phyloP scores from a whole-genome alignment of 1,284 basidiomycete species.

The Vanrija sp. region DNA sequence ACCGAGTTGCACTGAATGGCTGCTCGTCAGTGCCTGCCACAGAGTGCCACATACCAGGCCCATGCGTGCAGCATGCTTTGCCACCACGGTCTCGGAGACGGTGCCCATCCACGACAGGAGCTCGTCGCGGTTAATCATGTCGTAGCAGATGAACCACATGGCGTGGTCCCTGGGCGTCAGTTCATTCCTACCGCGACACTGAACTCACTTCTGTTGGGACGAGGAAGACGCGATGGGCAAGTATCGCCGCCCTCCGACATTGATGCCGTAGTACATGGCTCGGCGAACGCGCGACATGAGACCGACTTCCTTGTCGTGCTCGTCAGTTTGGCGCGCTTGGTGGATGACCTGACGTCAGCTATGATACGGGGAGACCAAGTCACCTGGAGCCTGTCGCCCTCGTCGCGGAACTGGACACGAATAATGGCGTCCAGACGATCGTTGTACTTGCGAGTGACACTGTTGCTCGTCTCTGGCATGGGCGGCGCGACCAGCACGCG shows the following conservation, averaged over 20 bases:
- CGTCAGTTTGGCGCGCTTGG: conserved; percentile 33
- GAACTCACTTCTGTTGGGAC: conserved; percentile 43
- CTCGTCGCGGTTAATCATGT: conserved; percentile 29
- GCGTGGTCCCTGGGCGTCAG: conserved; percentile 40
- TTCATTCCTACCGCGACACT: too few species aligned
- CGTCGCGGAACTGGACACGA: conserved; percentile 46
- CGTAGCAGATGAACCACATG: conserved; percentile 45
- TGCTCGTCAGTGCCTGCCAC: conserved; percentile 2
- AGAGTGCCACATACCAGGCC: conserved; percentile 28
- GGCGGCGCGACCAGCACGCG: conserved; percentile 44
- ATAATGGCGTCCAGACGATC: conserved; percentile 42
- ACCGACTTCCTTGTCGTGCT: conserved; percentile 26
- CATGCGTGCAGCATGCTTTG: conserved; percentile 45
- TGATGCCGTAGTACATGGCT: conserved; percentile 40
- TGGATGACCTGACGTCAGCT: conserved; percentile 30
- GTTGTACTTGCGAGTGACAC: conserved; percentile 39
- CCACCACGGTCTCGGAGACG: conserved; percentile 44
- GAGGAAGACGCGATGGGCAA: conserved; percentile 41
- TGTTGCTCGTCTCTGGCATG: conserved; percentile 46
- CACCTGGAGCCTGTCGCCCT: conserved; percentile 42
- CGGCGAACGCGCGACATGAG: conserved; percentile 45
- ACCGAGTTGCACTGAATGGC: conserved; percentile 41
- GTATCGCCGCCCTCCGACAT: conserved; percentile 37
- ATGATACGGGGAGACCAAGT: conserved; percentile 3
- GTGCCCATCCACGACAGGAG: conserved; percentile 40